Percentiles rank a stretch among this genome's conserved stretches.
Conservation (phyloP, 306 rosid genomes). For the Leucaena leucocephala region DNA sequence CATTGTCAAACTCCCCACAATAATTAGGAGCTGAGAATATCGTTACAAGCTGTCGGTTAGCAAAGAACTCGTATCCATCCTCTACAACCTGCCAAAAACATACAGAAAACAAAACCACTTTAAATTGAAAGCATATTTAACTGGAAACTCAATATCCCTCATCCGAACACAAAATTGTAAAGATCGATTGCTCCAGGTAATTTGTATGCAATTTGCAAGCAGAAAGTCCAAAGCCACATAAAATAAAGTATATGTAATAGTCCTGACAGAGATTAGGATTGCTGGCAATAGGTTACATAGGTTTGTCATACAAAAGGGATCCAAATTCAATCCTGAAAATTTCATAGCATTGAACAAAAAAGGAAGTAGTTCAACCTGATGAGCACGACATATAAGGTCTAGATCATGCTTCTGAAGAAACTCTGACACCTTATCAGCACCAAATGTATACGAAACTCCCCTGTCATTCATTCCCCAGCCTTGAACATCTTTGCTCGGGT, state of each 20-base stretch:
- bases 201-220: constrained; percentile 5
- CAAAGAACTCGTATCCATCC: constrained; percentile 92
- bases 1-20: constrained; percentile 94
- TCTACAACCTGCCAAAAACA: constrained; percentile 79
- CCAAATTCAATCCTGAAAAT: constrained; percentile 34
- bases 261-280: constrained; percentile 19
- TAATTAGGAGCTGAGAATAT: constrained; percentile 96
- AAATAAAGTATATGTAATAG: neutral
- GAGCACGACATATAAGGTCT: constrained; percentile 97
- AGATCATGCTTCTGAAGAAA: constrained; percentile 91
- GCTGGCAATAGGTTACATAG: constrained; percentile 24
- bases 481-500: constrained; percentile 81
- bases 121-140: constrained; percentile 15
- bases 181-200: neutral
- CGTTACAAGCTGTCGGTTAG: constrained; percentile 84
- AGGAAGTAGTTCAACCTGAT: constrained; percentile 68
- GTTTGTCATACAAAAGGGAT: constrained; percentile 26
- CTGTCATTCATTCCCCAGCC: constrained; percentile 96
- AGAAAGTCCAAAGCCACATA: constrained; percentile 8
- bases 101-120: constrained; percentile 20
- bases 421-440: constrained; percentile 77
- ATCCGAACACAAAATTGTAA: constrained; percentile 1
- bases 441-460: constrained; percentile 95
- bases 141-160: constrained; percentile 15
- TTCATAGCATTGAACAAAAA: constrained; percentile 27